Evolutionary conservation across 108 stramenopile species (phyloP).

Genomic region (Skeletonema marinoi): DNA sequence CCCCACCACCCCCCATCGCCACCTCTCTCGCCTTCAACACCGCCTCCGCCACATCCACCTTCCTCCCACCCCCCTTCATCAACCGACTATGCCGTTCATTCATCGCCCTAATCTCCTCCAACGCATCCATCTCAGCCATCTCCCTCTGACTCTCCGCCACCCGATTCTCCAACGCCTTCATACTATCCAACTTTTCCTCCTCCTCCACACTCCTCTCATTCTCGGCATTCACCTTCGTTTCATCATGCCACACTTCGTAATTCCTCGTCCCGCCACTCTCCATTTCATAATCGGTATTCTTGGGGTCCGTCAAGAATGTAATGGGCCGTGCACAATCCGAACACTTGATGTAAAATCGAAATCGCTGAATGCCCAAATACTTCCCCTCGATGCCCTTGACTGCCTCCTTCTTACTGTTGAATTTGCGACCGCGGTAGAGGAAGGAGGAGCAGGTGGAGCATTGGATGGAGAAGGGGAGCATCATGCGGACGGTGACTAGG

Average conservation of each 20-base stretch:
- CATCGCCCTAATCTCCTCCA: slow-evolving; percentile 94
- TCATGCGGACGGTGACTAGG: slow-evolving; percentile 94
- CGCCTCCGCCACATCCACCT: slow-evolving; percentile 54
- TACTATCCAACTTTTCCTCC: slow-evolving; percentile 88
- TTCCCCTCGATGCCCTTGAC: slow-evolving; percentile 86
- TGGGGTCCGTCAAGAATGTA: slow-evolving; percentile 95
- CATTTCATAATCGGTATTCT: slow-evolving; percentile 97
- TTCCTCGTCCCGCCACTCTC: slow-evolving; percentile 94
- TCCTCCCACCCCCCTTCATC: slow-evolving; percentile 37
- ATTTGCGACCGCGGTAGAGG: slow-evolving; percentile 96
- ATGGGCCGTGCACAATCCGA: slow-evolving; percentile 85
- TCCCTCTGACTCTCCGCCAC: slow-evolving; percentile 94
- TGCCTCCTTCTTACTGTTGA: slow-evolving; percentile 94
- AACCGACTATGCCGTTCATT: slow-evolving; percentile 74
- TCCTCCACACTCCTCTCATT: slow-evolving; percentile 70
- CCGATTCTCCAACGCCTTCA: slow-evolving; percentile 96
- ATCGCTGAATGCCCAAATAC: slow-evolving; percentile 94
- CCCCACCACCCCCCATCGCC: not conserved
- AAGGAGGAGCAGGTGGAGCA: slow-evolving; percentile 93
- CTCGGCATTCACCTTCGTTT: slow-evolving; percentile 67
- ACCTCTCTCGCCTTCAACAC: slow-evolving; percentile 64
- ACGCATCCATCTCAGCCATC: slow-evolving; percentile 93
- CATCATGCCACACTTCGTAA: slow-evolving; percentile 95
- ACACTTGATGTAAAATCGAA: slow-evolving; percentile 96
- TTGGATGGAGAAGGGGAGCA: slow-evolving; percentile 96